Evolutionary conservation across 2,329 filamentous ascomycete genomes (phyloP).

Genomic region (Lachnellula hyalina): DNA sequence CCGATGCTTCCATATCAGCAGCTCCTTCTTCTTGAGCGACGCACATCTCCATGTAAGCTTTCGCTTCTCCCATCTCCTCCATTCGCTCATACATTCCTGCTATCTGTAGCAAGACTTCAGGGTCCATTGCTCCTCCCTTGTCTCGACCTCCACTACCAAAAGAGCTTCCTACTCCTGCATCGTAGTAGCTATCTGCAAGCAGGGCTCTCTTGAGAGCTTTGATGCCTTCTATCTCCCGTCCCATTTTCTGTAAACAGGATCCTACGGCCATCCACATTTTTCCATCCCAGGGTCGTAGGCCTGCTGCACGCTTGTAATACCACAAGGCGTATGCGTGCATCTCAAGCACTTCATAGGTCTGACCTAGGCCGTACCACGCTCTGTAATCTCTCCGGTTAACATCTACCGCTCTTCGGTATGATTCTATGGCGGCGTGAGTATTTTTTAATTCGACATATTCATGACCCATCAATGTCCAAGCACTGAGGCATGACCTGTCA

Average conservation of each 20-base stretch:
- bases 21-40: constrained; percentile 84
- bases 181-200: constrained; percentile 81
- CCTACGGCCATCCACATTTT: constrained; percentile 99
- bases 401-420: constrained; percentile 90
- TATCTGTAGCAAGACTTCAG: constrained; percentile 85
- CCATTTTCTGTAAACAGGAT: constrained; percentile 85
- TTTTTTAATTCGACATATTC: constrained; percentile 99
- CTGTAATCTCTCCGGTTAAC: constrained; percentile 95
- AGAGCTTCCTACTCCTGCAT: constrained; percentile 48
- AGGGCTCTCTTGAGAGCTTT: constrained; percentile 91
- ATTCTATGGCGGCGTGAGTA: constrained; percentile 95
- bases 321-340: constrained; percentile 97
- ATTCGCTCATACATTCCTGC: constrained; percentile 82
- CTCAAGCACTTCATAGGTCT: constrained; percentile 95
- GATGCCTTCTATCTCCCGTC: constrained; percentile 81
- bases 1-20: constrained; percentile 34
- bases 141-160: constrained; percentile 40
- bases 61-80: constrained; percentile 71
- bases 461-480: constrained; percentile 98
- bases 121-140: constrained; percentile 63
- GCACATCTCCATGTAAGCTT: constrained; percentile 92
- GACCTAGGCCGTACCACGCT: constrained; percentile 94
- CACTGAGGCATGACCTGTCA: constrained; percentile 84
- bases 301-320: constrained; percentile 95
- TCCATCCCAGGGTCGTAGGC: constrained; percentile 88